phyloP scores from a whole-genome alignment of 306 rosid genomes.

The Citrullus mucosospermus region DNA sequence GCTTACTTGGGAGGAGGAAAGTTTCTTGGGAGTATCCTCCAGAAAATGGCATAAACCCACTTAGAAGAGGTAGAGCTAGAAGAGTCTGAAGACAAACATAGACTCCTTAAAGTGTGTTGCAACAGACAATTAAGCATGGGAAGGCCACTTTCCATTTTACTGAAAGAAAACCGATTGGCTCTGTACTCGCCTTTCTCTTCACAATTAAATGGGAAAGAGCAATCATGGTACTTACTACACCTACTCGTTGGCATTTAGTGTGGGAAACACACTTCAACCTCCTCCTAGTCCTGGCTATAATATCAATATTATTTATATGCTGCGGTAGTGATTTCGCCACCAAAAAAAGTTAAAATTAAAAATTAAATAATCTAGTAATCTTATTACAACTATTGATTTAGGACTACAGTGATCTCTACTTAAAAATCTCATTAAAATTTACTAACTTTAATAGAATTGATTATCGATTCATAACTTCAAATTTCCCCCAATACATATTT shows the following conservation, averaged over 20 bases:
- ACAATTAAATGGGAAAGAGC: conserved; percentile 18
- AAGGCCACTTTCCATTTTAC: conserved; percentile 54
- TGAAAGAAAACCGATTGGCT: conserved; percentile 7
- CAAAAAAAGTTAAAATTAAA: neutral
- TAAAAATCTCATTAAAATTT: neutral
- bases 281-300: conserved; percentile 12
- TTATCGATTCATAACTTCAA: neutral
- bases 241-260: conserved; percentile 28
- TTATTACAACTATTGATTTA: conserved; percentile 5
- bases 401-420: neutral
- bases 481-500: neutral
- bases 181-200: conserved; percentile 9
- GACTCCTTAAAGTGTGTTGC: conserved; percentile 58
- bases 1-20: conserved; percentile 81
- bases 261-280: conserved; percentile 24
- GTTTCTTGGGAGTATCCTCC: conserved; percentile 77
- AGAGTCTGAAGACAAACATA: conserved; percentile 43
- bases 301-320: neutral
- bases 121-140: conserved; percentile 67
- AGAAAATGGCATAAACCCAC: conserved; percentile 84
- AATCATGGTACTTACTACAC: conserved; percentile 11
- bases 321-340: neutral
- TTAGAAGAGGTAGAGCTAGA: conserved; percentile 40
- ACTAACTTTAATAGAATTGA: neutral
- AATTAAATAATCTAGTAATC: conserved; percentile 1